Conservation (phyloP, 83 land plant species). For the Thuja plicata region DNA sequence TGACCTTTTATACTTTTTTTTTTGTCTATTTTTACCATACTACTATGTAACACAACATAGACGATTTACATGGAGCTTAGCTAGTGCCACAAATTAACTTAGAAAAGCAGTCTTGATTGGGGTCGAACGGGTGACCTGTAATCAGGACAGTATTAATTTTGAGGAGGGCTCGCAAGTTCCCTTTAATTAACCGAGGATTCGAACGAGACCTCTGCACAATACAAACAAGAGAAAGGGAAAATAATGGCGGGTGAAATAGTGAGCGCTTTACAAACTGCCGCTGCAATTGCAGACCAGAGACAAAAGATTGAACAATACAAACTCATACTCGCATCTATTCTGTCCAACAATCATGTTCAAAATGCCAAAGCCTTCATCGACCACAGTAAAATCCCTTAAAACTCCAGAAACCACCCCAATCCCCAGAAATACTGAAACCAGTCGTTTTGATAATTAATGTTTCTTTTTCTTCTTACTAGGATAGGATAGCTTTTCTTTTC, state of each 20-base stretch:
- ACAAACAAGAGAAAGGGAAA: background rate
- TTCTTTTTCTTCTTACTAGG: background rate
- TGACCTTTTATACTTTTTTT: no score
- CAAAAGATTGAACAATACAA: conserved; percentile 98
- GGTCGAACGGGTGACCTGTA: background rate
- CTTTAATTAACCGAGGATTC: background rate
- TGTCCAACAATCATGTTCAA: conserved; percentile 68
- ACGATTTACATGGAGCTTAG: no score
- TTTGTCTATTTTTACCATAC: no score
- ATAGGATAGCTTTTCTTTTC: background rate
- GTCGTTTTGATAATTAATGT: background rate
- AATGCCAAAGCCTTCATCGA: conserved; percentile 92
- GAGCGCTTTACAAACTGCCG: conserved; percentile 76
- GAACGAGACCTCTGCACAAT: background rate
- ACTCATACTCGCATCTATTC: conserved; percentile 78
- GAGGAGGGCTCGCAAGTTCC: background rate
- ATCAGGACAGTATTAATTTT: background rate
- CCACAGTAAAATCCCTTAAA: conserved; percentile 55
- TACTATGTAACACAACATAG: no score
- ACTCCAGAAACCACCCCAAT: background rate
- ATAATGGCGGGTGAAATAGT: conserved; percentile 49
- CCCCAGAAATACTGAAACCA: background rate
- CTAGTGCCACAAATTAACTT: no score
- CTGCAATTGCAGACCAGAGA: conserved; percentile 86
- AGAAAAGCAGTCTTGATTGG: no score